phyloP scores from a whole-genome alignment of 495 filamentous ascomycete genomes.

The Platismatia glauca region DNA sequence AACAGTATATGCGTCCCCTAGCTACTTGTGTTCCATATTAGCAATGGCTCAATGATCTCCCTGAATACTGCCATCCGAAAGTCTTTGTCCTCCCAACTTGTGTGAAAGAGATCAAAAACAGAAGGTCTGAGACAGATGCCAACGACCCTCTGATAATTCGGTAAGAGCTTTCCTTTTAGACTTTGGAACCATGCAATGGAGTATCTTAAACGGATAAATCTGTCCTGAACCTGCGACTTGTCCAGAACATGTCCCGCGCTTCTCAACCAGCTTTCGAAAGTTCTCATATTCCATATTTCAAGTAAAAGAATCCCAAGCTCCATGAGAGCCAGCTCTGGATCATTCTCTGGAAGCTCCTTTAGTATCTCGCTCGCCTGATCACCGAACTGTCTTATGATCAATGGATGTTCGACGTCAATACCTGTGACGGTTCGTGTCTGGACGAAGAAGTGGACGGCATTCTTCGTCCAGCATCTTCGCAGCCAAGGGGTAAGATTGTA shows the following conservation, averaged over 20 bases:
- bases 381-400: not conserved
- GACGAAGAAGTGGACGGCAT: not conserved
- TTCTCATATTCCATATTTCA: not conserved
- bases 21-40: not conserved
- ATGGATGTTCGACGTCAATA: constrained; percentile 3
- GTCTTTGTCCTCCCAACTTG: constrained; percentile 6
- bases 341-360: not conserved
- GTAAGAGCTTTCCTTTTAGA: constrained; percentile 7
- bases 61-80: constrained; percentile 1
- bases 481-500: constrained; percentile 7
- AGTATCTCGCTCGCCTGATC: not conserved
- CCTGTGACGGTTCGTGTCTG: constrained; percentile 3
- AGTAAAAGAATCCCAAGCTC: not conserved
- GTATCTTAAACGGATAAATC: not conserved
- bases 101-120: not conserved
- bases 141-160: constrained; percentile 5
- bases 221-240: not conserved
- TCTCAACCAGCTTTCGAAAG: not conserved
- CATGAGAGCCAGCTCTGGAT: not conserved
- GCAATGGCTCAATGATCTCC: not conserved
- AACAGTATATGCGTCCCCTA: not conserved
- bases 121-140: constrained; percentile 3
- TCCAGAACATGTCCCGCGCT: not conserved
- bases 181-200: constrained; percentile 7
- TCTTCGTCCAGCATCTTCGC: not conserved